Conservation (phyloP, 1,139 yeast species). For the Suhomyces atakaporum region DNA sequence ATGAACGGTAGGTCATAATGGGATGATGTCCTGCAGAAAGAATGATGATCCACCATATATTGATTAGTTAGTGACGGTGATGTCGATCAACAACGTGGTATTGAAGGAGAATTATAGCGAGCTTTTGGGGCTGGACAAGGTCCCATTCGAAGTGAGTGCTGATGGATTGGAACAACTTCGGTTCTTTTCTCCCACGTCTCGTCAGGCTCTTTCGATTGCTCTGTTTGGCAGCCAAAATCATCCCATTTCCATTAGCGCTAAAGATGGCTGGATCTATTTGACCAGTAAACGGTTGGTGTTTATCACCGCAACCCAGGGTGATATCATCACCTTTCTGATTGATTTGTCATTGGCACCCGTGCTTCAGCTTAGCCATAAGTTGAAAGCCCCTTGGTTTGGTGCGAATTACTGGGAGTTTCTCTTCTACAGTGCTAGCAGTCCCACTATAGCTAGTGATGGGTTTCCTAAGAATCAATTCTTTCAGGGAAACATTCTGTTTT, state of each 20-base stretch:
- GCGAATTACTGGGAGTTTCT: conserved; percentile 51
- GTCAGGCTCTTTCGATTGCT: conserved; percentile 21
- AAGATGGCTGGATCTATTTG: conserved; percentile 37
- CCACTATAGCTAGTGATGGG: conserved; percentile 42
- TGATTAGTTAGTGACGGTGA: too few relatives aligned
- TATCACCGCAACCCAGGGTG: conserved; percentile 41
- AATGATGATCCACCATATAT: too few relatives aligned
- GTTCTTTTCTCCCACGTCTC: conserved; percentile 23
- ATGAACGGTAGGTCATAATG: too few relatives aligned
- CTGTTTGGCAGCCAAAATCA: conserved; percentile 17
- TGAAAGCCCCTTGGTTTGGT: conserved; percentile 58
- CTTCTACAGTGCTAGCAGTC: conserved; percentile 35
- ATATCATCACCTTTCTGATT: conserved; percentile 37
- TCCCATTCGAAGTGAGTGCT: conserved; percentile 25
- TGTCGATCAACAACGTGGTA: conserved; percentile 37
- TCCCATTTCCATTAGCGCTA: conserved; percentile 27
- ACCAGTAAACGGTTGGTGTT: conserved; percentile 40
- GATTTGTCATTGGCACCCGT: conserved; percentile 25
- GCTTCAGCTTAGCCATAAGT: conserved; percentile 33
- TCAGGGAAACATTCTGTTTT: conserved; percentile 41
- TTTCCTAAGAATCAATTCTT: conserved; percentile 43
- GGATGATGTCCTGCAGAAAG: too few relatives aligned
- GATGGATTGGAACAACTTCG: conserved; percentile 17
- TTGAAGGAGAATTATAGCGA: conserved; percentile 24
- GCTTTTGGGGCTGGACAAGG: conserved; percentile 18